phyloP scores from a whole-genome alignment of 78 protist genomes.

The Planoprotostelium fungivorum region DNA sequence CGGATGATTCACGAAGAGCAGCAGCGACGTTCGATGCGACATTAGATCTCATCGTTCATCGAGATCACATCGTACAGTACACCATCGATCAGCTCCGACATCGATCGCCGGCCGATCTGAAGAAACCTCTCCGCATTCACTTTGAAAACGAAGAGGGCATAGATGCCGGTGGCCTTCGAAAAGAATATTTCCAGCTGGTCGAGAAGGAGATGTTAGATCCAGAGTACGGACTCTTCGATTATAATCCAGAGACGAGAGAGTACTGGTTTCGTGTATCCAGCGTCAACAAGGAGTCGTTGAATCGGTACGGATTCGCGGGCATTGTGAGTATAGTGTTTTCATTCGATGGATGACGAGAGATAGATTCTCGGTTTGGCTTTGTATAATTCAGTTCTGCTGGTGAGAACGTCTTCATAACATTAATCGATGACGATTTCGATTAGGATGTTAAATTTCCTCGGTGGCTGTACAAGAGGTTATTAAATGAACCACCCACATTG shows the following conservation, averaged over 20 bases:
- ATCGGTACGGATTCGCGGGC: slow-evolving; percentile 73
- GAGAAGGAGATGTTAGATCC: slow-evolving; percentile 79
- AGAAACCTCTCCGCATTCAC: slow-evolving; percentile 83
- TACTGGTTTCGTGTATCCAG: slow-evolving; percentile 73
- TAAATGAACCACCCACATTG: slow-evolving; percentile 17
- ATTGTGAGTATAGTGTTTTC: background rate
- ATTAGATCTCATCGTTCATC: background rate
- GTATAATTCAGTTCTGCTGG: slow-evolving; percentile 90
- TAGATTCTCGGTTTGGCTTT: slow-evolving; percentile 92
- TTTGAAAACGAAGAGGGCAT: slow-evolving; percentile 94
- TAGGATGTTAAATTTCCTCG: slow-evolving; percentile 92
- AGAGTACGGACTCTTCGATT: slow-evolving; percentile 65
- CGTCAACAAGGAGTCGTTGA: slow-evolving; percentile 19
- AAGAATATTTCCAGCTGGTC: slow-evolving; percentile 94
- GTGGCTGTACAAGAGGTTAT: slow-evolving; percentile 79
- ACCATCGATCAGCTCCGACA: background rate
- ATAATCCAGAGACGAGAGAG: slow-evolving; percentile 63
- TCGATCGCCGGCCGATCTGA: slow-evolving; percentile 39
- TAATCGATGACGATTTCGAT: too few relatives aligned
- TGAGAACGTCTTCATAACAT: too few relatives aligned
- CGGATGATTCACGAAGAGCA: background rate
- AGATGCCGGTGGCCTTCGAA: slow-evolving; percentile 97
- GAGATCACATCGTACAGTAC: background rate
- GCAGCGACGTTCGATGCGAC: background rate
- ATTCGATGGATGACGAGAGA: background rate